These are phyloP conservation scores for Phalaenopsis equestris DNA, from an alignment of 106 monocot species.

Conservation along the genomic window DNA sequence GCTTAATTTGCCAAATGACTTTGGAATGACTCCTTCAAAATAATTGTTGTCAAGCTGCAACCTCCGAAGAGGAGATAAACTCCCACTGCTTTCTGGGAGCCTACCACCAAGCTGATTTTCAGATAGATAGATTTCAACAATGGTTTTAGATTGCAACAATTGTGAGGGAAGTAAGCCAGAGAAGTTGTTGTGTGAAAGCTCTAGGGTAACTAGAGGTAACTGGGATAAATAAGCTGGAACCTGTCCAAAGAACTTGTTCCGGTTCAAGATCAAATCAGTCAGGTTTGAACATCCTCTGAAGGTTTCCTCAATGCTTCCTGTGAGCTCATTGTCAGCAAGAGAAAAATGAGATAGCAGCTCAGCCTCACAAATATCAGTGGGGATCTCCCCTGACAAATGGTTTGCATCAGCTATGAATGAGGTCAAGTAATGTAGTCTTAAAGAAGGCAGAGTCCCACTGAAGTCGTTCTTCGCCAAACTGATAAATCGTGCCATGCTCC, in stretches of 20 bases:
- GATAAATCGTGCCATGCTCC: constrained; percentile 45
- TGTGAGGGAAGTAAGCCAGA: constrained; percentile 56
- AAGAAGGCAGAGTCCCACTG: constrained; percentile 47
- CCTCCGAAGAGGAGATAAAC: constrained; percentile 32
- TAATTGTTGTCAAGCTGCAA: constrained; percentile 64
- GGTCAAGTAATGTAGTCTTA: constrained; percentile 36
- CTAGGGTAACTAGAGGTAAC: constrained; percentile 72
- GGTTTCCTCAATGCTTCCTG: constrained; percentile 48
- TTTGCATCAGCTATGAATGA: constrained; percentile 83
- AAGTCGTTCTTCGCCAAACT: constrained; percentile 66
- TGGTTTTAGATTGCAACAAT: constrained; percentile 43
- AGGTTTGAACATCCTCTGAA: constrained; percentile 58
- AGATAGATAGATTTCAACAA: constrained; percentile 56
- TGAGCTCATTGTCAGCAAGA: constrained; percentile 56
- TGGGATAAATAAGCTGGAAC: constrained; percentile 68
- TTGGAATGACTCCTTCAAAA: constrained; percentile 69
- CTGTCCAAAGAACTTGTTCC: constrained; percentile 62
- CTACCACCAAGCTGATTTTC: constrained; percentile 51
- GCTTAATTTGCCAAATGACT: constrained; percentile 60
- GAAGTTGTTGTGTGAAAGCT: constrained; percentile 75
- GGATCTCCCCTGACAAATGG: constrained; percentile 69
- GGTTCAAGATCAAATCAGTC: constrained; percentile 51
- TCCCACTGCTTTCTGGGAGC: constrained; percentile 48
- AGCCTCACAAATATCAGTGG: constrained; percentile 48
- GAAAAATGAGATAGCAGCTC: constrained; percentile 46